A percentile compares a stretch with the other conserved stretches of the same genome.
Evolutionary conservation across 495 filamentous ascomycete species (phyloP).

Genomic region (Elaphomyces granulatus): DNA sequence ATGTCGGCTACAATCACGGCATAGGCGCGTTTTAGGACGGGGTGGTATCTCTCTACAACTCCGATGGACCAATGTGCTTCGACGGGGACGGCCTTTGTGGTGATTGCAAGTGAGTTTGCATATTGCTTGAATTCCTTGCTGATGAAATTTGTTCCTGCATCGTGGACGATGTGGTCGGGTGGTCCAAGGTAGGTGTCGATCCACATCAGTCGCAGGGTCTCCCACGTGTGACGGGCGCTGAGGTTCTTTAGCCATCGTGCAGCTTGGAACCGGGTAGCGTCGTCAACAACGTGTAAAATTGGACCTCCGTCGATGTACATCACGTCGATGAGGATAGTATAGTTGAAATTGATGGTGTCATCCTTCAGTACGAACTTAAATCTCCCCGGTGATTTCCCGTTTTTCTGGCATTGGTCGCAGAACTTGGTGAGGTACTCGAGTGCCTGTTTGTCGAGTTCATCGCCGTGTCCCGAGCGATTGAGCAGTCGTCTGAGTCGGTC

Average conservation of each 20-base stretch:
- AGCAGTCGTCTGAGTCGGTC: background rate
- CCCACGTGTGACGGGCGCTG: background rate
- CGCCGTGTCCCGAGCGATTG: background rate
- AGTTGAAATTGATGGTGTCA: background rate
- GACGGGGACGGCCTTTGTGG: conserved; percentile 7
- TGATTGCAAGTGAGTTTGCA: conserved; percentile 2
- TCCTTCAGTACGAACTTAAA: background rate
- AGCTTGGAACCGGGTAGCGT: background rate
- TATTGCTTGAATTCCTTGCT: conserved; percentile 11
- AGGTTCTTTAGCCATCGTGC: background rate
- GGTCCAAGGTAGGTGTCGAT: conserved; percentile 17
- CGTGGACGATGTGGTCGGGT: conserved; percentile 7
- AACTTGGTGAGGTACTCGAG: background rate
- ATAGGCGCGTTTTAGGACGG: conserved; percentile 6
- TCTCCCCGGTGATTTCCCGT: background rate
- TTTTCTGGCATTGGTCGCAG: background rate
- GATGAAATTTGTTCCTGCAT: conserved; percentile 16
- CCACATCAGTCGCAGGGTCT: conserved; percentile 6
- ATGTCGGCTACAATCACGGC: conserved; percentile 11
- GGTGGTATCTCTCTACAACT: conserved; percentile 12
- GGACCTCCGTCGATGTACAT: background rate
- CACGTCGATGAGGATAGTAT: background rate
- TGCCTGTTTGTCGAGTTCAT: background rate
- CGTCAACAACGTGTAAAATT: background rate
- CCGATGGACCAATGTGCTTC: conserved; percentile 13